phyloP scores from a whole-genome alignment of 345 rosid species.

The Euphorbia pulcherrima region DNA sequence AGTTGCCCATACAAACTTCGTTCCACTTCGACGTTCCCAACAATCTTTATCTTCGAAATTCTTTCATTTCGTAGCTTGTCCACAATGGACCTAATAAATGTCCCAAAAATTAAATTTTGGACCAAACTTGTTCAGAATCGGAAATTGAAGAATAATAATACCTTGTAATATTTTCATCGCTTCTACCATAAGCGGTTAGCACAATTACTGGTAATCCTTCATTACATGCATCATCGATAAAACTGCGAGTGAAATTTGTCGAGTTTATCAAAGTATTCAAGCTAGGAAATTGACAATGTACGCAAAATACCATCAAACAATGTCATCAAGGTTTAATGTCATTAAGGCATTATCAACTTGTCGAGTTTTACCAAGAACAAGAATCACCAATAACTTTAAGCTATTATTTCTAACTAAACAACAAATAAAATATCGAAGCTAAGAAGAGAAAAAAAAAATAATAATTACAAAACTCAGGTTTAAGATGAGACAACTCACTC shows the following conservation, averaged over 20 bases:
- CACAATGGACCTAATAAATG: constrained; percentile 52
- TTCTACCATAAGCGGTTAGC: constrained; percentile 57
- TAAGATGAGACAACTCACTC: constrained; percentile 51
- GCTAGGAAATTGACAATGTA: not conserved
- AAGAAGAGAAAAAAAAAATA: not conserved
- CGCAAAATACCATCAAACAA: not conserved
- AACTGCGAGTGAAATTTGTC: constrained; percentile 46
- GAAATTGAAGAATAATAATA: constrained; percentile 21
- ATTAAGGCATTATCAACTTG: not conserved
- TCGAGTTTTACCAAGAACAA: not conserved
- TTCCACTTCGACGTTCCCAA: constrained; percentile 64
- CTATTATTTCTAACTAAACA: not conserved
- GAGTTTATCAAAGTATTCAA: not conserved
- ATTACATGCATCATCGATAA: constrained; percentile 58
- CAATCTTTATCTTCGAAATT: constrained; percentile 51
- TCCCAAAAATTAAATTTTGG: not conserved
- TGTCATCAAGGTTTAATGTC: not conserved
- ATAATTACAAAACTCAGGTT: not conserved
- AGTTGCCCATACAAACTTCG: constrained; percentile 79
- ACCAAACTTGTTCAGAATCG: too few species aligned
- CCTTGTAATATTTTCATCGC: constrained; percentile 78
- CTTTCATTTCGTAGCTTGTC: constrained; percentile 77
- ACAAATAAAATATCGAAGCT: not conserved
- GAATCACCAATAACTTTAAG: not conserved
- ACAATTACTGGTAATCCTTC: constrained; percentile 64